Evolutionary conservation across 2,329 filamentous ascomycete genomes (phyloP).

Genomic region (Pyrenophora seminiperda): DNA sequence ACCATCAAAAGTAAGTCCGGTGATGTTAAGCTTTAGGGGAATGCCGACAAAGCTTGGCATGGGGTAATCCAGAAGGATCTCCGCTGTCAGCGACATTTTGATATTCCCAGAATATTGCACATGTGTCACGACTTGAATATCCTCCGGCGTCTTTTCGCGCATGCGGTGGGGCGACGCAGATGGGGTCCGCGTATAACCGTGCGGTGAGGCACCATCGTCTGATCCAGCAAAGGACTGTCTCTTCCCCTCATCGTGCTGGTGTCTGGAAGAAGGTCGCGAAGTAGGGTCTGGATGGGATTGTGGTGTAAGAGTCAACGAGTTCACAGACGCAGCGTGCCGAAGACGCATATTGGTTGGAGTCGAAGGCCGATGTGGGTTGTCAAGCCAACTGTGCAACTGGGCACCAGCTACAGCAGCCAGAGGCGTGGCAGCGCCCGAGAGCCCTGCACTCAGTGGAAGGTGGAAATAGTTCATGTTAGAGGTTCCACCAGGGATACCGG

Average conservation of each 20-base stretch:
- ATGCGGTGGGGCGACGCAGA: constrained; percentile 57
- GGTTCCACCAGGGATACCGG: constrained; percentile 69
- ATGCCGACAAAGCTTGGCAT: constrained; percentile 98
- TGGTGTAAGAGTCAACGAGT: constrained; percentile 53
- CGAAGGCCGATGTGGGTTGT: constrained; percentile 40
- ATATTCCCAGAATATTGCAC: constrained; percentile 89
- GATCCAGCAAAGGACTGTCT: constrained; percentile 37
- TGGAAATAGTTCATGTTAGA: constrained; percentile 84
- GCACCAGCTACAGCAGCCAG: constrained; percentile 79
- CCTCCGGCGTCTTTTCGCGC: constrained; percentile 78
- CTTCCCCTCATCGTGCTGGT: constrained; percentile 41
- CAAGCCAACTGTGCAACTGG: constrained; percentile 61
- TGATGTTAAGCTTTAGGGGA: constrained; percentile 91
- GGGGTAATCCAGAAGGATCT: constrained; percentile 95
- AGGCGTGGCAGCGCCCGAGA: constrained; percentile 78
- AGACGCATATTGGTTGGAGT: constrained; percentile 45
- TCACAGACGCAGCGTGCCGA: constrained; percentile 50
- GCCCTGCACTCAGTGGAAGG: constrained; percentile 71
- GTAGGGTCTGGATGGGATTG: constrained; percentile 53
- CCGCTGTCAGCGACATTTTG: constrained; percentile 84
- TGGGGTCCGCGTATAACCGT: constrained; percentile 35
- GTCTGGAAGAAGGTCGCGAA: constrained; percentile 53
- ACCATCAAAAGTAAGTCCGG: constrained; percentile 91
- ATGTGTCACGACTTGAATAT: constrained; percentile 90
- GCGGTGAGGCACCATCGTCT: constrained; percentile 33